Evolutionary conservation across 192 early-diverging fungal species (phyloP).

Genomic region (Chytriomyces sp.): DNA sequence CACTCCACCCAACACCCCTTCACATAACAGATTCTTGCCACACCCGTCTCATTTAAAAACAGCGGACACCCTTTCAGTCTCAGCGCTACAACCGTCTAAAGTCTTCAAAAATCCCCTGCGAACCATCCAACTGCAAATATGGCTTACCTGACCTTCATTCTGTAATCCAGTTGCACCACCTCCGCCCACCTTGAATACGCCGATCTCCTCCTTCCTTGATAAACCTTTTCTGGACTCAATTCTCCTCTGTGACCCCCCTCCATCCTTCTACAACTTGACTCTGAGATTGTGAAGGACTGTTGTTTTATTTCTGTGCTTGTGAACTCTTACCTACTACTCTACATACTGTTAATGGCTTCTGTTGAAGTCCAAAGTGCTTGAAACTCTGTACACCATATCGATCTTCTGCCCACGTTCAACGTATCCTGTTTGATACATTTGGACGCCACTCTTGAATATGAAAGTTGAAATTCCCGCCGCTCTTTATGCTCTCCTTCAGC

Average conservation of each 20-base stretch:
- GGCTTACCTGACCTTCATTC: slow-evolving; percentile 28
- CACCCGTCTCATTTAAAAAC: not conserved
- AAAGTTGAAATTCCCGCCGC: slow-evolving; percentile 34
- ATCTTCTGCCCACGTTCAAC: not conserved
- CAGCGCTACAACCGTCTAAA: not conserved
- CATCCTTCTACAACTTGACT: not conserved
- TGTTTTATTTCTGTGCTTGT: too few relatives aligned
- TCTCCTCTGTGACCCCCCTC: slow-evolving; percentile 17
- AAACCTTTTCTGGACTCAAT: slow-evolving; percentile 2
- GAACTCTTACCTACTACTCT: not conserved
- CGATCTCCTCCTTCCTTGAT: not conserved
- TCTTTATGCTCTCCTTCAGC: slow-evolving; percentile 35
- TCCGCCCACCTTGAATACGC: slow-evolving; percentile 25
- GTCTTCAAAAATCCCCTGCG: slow-evolving; percentile 20
- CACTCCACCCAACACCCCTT: too few relatives aligned
- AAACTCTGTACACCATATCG: not conserved
- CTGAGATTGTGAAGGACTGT: too few relatives aligned
- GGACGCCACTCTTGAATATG: slow-evolving; percentile 8
- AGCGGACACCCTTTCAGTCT: not conserved
- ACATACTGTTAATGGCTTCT: not conserved
- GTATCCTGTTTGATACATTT: not conserved
- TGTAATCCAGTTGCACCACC: slow-evolving; percentile 11
- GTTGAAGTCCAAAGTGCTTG: too few relatives aligned
- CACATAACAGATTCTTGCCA: not conserved
- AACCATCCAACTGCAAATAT: slow-evolving; percentile 5